phyloP scores from a whole-genome alignment of 1,284 basidiomycete genomes.

The Moniliophthora roreri region DNA sequence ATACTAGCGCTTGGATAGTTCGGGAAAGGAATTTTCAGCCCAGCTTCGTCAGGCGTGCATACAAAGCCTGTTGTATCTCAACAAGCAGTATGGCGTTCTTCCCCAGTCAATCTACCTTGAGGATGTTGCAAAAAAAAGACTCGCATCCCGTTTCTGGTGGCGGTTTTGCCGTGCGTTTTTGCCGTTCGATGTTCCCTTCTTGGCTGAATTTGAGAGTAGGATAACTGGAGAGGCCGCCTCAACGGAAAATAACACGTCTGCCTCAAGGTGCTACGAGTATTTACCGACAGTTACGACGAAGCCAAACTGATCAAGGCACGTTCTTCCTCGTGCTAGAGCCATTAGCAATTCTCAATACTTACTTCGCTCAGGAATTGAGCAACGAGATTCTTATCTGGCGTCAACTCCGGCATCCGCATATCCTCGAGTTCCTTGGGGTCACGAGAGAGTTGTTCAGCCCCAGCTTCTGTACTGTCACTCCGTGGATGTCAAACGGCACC shows the following conservation, averaged over 20 bases:
- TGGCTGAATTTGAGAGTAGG: slow-evolving; percentile 2
- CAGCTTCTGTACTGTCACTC: slow-evolving; percentile 15
- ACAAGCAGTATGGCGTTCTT: not conserved
- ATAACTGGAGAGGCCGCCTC: slow-evolving; percentile 12
- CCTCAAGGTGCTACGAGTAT: slow-evolving; percentile 15
- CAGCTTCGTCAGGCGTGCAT: not conserved
- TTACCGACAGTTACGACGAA: not conserved
- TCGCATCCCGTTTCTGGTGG: not conserved
- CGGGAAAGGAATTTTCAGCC: not conserved
- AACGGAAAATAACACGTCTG: slow-evolving; percentile 6
- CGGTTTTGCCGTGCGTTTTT: not conserved
- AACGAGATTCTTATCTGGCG: slow-evolving; percentile 17
- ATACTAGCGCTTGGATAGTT: not conserved
- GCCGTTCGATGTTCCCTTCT: not conserved
- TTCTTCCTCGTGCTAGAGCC: not conserved
- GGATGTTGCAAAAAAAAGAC: not conserved
- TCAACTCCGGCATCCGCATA: slow-evolving; percentile 18
- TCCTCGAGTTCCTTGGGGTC: slow-evolving; percentile 17
- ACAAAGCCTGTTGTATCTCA: not conserved
- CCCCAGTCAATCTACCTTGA: not conserved
- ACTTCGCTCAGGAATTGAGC: slow-evolving; percentile 3
- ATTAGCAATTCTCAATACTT: not conserved
- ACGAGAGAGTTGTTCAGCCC: slow-evolving; percentile 7
- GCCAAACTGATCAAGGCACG: slow-evolving; percentile 1
- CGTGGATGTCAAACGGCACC: slow-evolving; percentile 18